Evolutionary conservation across 805 yeast species (phyloP).

Genomic region (Candida hungchunana): DNA sequence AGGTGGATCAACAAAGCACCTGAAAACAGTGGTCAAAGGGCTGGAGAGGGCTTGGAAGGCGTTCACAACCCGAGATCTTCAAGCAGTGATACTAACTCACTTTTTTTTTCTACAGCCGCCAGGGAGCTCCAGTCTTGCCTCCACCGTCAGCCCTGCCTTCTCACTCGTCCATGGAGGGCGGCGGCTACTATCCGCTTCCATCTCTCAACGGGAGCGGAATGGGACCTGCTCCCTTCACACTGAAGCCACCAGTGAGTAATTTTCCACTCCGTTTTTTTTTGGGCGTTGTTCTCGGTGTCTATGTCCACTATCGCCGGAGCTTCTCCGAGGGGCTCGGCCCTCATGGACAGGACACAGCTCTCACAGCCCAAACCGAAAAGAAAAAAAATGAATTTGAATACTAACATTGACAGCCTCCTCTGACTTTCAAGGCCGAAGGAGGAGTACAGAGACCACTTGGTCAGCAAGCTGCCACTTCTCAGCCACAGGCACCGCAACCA

Average conservation of each 20-base stretch:
- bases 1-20: background rate
- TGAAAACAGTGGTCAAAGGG: background rate
- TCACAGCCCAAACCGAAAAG: background rate
- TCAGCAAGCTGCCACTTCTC: no score
- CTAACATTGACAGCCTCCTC: slow-evolving; percentile 7
- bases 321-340: no score
- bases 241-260: slow-evolving; percentile 17
- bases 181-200: slow-evolving; percentile 23
- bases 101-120: slow-evolving; percentile 39
- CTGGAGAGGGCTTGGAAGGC: no score
- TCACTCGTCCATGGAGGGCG: slow-evolving; percentile 22
- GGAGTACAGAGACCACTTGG: no score
- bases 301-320: background rate
- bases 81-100: slow-evolving; percentile 13
- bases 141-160: slow-evolving; percentile 43
- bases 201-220: slow-evolving; percentile 19
- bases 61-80: no score
- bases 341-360: background rate
- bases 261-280: no score
- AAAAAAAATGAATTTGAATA: background rate
- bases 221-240: slow-evolving; percentile 18
- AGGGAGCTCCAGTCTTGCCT: slow-evolving; percentile 53
- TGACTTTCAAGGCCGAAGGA: no score
- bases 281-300: background rate
- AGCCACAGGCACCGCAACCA: no score